phyloP scores from a whole-genome alignment of 805 yeast genomes.

The Kuraishia borneana region DNA sequence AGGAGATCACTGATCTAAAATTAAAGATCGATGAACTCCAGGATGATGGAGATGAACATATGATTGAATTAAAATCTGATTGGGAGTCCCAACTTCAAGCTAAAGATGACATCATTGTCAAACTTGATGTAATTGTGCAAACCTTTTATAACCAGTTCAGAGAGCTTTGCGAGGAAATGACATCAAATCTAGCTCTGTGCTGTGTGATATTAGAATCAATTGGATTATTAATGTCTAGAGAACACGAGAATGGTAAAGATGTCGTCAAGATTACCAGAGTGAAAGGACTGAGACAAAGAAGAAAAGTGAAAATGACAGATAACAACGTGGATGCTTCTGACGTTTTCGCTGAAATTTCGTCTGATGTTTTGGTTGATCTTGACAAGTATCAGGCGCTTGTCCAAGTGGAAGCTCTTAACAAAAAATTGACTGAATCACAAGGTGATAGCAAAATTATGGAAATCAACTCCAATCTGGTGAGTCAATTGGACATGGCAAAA shows the following conservation, averaged over 20 bases:
- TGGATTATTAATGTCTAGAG: slow-evolving; percentile 57
- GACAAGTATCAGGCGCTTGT: slow-evolving; percentile 3
- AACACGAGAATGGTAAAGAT: slow-evolving; percentile 16
- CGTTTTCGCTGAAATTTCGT: slow-evolving; percentile 1
- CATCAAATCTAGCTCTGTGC: slow-evolving; percentile 29
- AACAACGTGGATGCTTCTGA: background rate
- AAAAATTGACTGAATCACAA: background rate
- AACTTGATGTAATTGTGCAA: slow-evolving; percentile 11
- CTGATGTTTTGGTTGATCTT: slow-evolving; percentile 3
- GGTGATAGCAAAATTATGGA: too few relatives aligned
- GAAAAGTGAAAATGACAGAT: slow-evolving; percentile 9
- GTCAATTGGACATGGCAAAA: background rate
- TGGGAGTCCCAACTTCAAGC: slow-evolving; percentile 14
- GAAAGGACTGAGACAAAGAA: slow-evolving; percentile 55
- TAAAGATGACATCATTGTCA: slow-evolving; percentile 12
- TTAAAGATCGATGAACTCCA: slow-evolving; percentile 37
- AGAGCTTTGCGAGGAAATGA: slow-evolving; percentile 26
- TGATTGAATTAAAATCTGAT: slow-evolving; percentile 30
- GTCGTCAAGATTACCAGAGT: slow-evolving; percentile 57
- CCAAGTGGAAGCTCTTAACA: background rate
- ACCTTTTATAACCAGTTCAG: slow-evolving; percentile 22
- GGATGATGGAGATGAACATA: slow-evolving; percentile 25
- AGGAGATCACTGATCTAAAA: slow-evolving; percentile 37
- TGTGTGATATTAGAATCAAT: slow-evolving; percentile 60
- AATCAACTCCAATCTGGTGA: background rate